Evolutionary conservation across 148 eudicot species (phyloP).

Genomic region (Tetragonia tetragonoides): DNA sequence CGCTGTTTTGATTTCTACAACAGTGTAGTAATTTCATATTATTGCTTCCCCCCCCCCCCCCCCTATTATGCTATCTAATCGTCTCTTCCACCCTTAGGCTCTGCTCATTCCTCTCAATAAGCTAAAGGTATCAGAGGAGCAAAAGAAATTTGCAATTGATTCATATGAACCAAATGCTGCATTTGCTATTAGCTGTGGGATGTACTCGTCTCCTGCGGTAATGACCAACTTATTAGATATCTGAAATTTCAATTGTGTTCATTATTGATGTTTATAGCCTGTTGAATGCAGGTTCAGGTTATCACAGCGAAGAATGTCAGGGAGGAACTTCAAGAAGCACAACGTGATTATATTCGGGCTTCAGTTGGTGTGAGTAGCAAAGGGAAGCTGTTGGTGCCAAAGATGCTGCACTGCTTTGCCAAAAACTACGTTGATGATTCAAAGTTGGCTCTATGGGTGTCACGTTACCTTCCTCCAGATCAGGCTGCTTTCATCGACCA

Average conservation of each 20-base stretch:
- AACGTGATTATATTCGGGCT: conserved; percentile 34
- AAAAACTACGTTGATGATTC: conserved; percentile 32
- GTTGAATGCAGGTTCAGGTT: conserved; percentile 30
- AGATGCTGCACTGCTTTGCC: conserved; percentile 35
- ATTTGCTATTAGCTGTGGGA: conserved; percentile 39
- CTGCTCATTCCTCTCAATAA: conserved; percentile 35
- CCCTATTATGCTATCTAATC: neutral
- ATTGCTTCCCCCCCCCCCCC: neutral
- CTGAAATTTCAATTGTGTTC: neutral
- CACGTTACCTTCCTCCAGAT: conserved; percentile 33
- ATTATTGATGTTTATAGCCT: neutral
- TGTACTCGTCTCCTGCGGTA: conserved; percentile 44
- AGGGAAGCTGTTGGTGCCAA: conserved; percentile 39
- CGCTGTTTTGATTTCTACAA: neutral
- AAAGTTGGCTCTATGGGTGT: conserved; percentile 35
- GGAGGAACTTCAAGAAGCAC: conserved; percentile 37
- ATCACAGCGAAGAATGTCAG: conserved; percentile 33
- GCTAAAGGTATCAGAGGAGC: conserved; percentile 38
- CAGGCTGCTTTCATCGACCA: conserved; percentile 38
- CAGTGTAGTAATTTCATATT: neutral
- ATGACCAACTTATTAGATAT: neutral
- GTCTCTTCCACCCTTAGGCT: conserved; percentile 21
- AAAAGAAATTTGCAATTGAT: conserved; percentile 32
- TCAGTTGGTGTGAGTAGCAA: conserved; percentile 37
- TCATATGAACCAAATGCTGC: conserved; percentile 36